These are phyloP conservation scores for Thelephora aurantiotincta DNA, from an alignment of 768 basidiomycete genomes.

Conservation along the genomic window DNA sequence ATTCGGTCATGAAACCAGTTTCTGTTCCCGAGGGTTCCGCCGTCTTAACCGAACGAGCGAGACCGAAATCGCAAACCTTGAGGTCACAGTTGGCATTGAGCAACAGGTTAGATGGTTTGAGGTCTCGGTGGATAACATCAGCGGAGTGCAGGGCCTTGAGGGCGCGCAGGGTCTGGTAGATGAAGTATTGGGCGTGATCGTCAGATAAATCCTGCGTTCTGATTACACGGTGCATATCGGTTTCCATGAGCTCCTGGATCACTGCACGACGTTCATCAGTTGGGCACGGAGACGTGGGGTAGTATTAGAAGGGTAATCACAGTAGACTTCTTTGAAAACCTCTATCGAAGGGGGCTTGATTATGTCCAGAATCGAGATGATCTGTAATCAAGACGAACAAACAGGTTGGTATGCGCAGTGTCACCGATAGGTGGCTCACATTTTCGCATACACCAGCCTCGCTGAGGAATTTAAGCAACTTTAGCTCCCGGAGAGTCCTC, in stretches of 20 bases:
- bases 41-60: constrained; percentile 80
- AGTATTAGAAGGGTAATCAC: constrained; percentile 16
- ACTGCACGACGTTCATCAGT: neutral
- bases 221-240: constrained; percentile 94
- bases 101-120: constrained; percentile 95
- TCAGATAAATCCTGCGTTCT: constrained; percentile 90
- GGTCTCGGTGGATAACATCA: constrained; percentile 90
- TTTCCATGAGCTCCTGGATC: constrained; percentile 86
- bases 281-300: neutral
- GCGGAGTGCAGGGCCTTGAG: constrained; percentile 95
- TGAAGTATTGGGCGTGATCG: constrained; percentile 90
- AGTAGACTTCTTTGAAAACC: constrained; percentile 77
- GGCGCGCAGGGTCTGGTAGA: constrained; percentile 88
- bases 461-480: constrained; percentile 63
- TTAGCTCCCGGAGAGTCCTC: constrained; percentile 42
- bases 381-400: constrained; percentile 25
- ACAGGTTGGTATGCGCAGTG: neutral
- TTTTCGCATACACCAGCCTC: constrained; percentile 87
- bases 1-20: constrained; percentile 90
- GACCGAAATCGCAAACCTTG: constrained; percentile 91
- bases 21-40: constrained; percentile 77
- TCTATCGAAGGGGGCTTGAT: constrained; percentile 71
- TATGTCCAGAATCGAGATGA: constrained; percentile 84
- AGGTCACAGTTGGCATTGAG: constrained; percentile 95
- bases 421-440: constrained; percentile 23